Percentiles rank a stretch among this genome's conserved stretches.
Conservation (phyloP, 352 stramenopile species). For the Phytopythium boreale region DNA sequence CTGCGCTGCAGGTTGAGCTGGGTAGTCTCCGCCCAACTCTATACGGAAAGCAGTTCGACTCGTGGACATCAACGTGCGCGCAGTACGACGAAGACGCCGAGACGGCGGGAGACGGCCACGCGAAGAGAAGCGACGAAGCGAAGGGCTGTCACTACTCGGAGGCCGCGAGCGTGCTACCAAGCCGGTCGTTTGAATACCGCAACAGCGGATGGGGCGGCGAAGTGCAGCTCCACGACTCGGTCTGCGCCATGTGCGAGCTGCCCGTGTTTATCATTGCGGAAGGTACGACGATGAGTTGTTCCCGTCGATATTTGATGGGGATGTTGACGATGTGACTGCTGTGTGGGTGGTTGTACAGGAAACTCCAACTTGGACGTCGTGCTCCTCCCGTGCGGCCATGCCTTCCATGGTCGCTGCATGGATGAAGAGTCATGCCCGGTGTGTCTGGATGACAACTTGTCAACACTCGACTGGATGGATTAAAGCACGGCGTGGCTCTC, state of each 20-base stretch:
- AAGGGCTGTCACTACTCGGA: conserved; percentile 3
- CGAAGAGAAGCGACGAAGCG: background rate
- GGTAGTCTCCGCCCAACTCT: conserved; percentile 34
- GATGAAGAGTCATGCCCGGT: conserved; percentile 59
- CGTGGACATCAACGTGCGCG: conserved; percentile 5
- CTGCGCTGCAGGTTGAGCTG: conserved; percentile 68
- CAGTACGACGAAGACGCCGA: background rate
- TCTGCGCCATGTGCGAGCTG: conserved; percentile 67
- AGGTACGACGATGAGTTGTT: conserved; percentile 29
- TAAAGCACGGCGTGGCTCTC: background rate
- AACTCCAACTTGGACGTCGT: conserved; percentile 74
- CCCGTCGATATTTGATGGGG: conserved; percentile 2
- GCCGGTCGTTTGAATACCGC: conserved; percentile 70
- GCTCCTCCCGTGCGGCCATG: conserved; percentile 77
- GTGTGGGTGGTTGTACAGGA: conserved; percentile 24
- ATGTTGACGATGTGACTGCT: conserved; percentile 1
- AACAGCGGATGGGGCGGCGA: conserved; percentile 88
- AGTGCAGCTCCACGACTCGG: conserved; percentile 81
- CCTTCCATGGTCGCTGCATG: conserved; percentile 68
- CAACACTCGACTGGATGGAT: conserved; percentile 33
- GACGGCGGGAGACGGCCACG: background rate
- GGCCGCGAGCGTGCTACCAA: conserved; percentile 17
- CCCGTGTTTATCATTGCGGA: conserved; percentile 79
- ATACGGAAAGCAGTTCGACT: conserved; percentile 50
- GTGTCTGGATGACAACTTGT: conserved; percentile 60